A percentile compares a stretch with the other conserved stretches of the same genome.
phyloP scores from a whole-genome alignment of 441 rosid species.

The Erodium moschatum region DNA sequence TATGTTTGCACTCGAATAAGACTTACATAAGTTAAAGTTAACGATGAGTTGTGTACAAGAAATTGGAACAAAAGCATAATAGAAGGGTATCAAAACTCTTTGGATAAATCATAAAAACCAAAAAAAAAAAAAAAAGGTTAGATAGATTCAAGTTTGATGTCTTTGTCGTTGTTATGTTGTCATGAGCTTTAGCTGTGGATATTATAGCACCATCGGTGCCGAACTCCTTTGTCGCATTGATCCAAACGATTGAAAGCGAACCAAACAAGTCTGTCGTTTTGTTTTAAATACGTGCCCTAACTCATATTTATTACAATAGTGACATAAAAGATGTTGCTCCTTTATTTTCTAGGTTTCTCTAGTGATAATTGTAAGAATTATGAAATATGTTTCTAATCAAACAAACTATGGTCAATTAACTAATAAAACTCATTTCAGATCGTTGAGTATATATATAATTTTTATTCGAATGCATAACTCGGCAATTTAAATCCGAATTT shows the following conservation, averaged over 20 bases:
- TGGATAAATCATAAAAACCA: background rate
- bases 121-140: background rate
- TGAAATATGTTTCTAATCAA: too few relatives aligned
- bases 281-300: background rate
- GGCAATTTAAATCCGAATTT: too few relatives aligned
- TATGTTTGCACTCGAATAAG: background rate
- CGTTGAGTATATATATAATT: too few relatives aligned
- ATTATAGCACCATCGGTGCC: constrained; percentile 19
- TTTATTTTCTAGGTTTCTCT: constrained; percentile 22
- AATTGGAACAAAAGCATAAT: constrained; percentile 1
- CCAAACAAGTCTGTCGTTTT: constrained; percentile 27
- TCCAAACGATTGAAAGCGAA: constrained; percentile 22
- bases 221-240: constrained; percentile 27
- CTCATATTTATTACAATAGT: constrained; percentile 3
- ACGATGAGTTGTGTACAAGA: background rate
- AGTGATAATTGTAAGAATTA: background rate
- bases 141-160: constrained; percentile 3
- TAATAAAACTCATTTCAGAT: too few relatives aligned
- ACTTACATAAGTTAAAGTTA: background rate
- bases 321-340: constrained; percentile 21
- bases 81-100: background rate
- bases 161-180: constrained; percentile 13
- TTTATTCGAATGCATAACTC: too few relatives aligned
- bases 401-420: too few relatives aligned
- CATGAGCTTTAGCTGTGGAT: background rate